Base-by-base conservation (phyloP, 2,329 filamentous ascomycete genomes). In the Periconia sp. region DNA sequence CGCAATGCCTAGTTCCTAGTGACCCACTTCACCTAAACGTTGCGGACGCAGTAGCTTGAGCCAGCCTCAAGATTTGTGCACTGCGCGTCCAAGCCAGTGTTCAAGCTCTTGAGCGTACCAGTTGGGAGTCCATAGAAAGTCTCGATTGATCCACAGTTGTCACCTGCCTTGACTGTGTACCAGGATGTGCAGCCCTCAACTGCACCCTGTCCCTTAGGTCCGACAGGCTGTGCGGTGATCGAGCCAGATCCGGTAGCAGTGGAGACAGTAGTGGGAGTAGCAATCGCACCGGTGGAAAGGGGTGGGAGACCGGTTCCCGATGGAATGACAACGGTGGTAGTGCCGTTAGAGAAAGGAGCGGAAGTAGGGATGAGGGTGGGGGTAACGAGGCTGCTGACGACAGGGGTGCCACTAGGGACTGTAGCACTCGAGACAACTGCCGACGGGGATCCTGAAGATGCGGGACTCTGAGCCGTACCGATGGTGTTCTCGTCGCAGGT, bases 11-110 rank as follows among this genome's bases (percentile, higher is more conserved):
- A n/a, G n/a, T n/a, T n/a, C n/a, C n/a, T n/a, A n/a, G n/a, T n/a
- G n/a, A n/a, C n/a, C n/a, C n/a, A n/a, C n/a, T n/a, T n/a, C n/a
- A n/a, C n/a, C n/a, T n/a, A n/a, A n/a, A n/a, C n/a, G n/a, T n/a
- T n/a, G n/a, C n/a, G n/a, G n/a, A 65, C 56, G 42, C 69, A 72
- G 50, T 71, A 68, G 23, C 51, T 52, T 42, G 69, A 71, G 2
- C 58, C 66, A 19, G 57, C 47, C 68, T 67, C 70, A 10, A 72
- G 50, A 44, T 72, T 72, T 19, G 43, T 52, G 53, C 68, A 73
- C 17, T 49, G 34, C 0, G 40, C 36, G 38, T 68, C 49, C 5
- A 73, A 32, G 13, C 54, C 31, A 11, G 53, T 38, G 47, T 73
- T 72, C 31, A 59, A 61, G 15, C 29, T 12, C 19, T 40, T 46